Evolutionary conservation across 495 filamentous ascomycete genomes (phyloP).

Genomic region (Recurvomyces mirabilis): DNA sequence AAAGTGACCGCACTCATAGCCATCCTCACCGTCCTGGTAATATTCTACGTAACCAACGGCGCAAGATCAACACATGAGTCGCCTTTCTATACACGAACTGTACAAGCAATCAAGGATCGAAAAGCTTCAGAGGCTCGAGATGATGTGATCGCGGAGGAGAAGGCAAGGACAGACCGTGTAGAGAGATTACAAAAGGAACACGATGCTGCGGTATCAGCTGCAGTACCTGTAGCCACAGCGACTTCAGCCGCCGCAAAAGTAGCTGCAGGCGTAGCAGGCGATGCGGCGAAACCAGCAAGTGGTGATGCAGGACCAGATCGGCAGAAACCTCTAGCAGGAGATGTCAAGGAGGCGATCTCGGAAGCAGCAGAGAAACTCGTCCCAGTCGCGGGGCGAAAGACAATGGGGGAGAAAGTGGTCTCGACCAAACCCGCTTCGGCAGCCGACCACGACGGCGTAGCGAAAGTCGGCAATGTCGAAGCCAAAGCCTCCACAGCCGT

Average conservation of each 20-base stretch:
- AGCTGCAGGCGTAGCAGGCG: neutral
- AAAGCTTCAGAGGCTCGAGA: constrained; percentile 19
- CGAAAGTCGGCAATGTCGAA: constrained; percentile 23
- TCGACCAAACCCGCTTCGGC: constrained; percentile 17
- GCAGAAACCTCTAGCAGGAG: constrained; percentile 1
- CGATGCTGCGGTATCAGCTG: constrained; percentile 10
- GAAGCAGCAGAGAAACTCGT: constrained; percentile 17
- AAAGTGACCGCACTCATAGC: constrained; percentile 47
- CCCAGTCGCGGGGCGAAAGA: constrained; percentile 56
- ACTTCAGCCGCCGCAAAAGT: constrained; percentile 19
- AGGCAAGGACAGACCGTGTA: constrained; percentile 19
- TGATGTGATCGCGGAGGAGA: constrained; percentile 30
- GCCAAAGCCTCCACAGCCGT: constrained; percentile 6
- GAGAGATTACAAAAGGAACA: constrained; percentile 17
- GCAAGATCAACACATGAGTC: constrained; percentile 32
- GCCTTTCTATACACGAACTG: constrained; percentile 48
- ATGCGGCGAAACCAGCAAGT: constrained; percentile 5
- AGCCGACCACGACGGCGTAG: constrained; percentile 27
- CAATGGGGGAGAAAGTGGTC: constrained; percentile 33
- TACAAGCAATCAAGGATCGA: constrained; percentile 35
- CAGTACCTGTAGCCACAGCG: neutral
- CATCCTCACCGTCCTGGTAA: constrained; percentile 44
- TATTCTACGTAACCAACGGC: constrained; percentile 48
- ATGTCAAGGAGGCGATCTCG: constrained; percentile 4
- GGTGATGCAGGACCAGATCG: neutral